Conservation (phyloP, 176 grass and related monocot species). For the Tillandsia leiboldiana region DNA sequence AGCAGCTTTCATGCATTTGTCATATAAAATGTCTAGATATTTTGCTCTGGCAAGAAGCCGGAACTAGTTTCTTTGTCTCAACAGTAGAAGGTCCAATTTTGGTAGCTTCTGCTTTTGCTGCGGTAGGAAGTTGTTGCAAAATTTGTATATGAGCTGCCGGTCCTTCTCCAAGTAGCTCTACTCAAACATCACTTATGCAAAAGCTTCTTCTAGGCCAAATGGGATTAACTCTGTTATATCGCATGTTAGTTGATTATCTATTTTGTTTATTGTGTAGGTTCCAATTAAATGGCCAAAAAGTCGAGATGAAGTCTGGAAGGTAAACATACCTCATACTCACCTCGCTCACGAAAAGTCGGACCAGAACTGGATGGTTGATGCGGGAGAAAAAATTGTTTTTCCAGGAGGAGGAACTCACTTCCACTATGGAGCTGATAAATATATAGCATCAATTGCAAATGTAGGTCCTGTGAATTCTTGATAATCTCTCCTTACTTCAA, state of each 20-base stretch:
- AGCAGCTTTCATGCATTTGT: no score
- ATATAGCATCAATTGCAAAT: conserved; percentile 90
- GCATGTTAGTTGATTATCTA: background rate
- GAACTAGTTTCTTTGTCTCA: no score
- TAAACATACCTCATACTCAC: conserved; percentile 95
- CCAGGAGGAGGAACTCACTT: conserved; percentile 97
- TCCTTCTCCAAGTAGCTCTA: no score
- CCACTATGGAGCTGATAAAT: conserved; percentile 93
- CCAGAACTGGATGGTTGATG: conserved; percentile 98
- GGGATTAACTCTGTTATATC: conserved; percentile 10
- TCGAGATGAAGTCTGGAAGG: conserved; percentile 91
- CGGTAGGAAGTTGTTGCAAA: no score
- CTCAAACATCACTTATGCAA: no score
- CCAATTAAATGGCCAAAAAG: conserved; percentile 99
- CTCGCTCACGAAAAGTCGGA: conserved; percentile 96
- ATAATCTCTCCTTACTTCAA: conserved; percentile 1
- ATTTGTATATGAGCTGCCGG: no score
- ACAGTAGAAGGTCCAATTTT: no score
- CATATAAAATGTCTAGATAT: no score
- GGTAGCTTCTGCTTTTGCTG: no score
- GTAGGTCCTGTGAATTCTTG: conserved; percentile 34
- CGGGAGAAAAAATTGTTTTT: conserved; percentile 86
- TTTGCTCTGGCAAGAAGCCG: no score
- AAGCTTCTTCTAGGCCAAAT: no score
- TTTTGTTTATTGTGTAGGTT: conserved; percentile 37